Conservation (phyloP, 768 basidiomycete genomes). For the Leccinum boreale region DNA sequence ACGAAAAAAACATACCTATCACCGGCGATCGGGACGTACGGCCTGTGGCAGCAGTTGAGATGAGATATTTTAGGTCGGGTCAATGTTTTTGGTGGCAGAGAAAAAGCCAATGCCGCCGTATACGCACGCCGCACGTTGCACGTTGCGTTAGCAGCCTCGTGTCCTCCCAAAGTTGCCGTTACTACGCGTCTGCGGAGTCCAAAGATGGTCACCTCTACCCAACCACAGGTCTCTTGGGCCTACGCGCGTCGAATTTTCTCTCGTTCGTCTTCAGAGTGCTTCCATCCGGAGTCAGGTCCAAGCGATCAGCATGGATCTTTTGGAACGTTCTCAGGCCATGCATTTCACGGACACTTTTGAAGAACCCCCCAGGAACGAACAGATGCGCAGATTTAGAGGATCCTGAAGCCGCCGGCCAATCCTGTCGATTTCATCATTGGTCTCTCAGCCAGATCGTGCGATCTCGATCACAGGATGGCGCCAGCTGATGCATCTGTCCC, state of each 20-base stretch:
- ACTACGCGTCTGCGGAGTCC: conserved; percentile 18
- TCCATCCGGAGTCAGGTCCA: conserved; percentile 4
- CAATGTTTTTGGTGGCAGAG: conserved; percentile 3
- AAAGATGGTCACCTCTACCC: conserved; percentile 4
- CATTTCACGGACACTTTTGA: neutral
- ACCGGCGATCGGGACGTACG: neutral
- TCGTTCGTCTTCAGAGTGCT: neutral
- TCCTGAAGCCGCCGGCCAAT: conserved; percentile 15
- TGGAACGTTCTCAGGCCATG: conserved; percentile 11
- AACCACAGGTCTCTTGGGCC: neutral
- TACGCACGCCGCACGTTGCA: conserved; percentile 10
- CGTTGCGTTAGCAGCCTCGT: conserved; percentile 24
- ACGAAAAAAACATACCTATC: conserved; percentile 4
- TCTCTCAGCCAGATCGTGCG: conserved; percentile 16
- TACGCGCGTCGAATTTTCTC: neutral
- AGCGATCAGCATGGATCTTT: conserved; percentile 7
- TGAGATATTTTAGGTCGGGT: conserved; percentile 14
- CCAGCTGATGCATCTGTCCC: neutral
- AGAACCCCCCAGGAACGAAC: conserved; percentile 9
- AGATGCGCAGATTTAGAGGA: conserved; percentile 13
- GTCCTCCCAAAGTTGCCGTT: conserved; percentile 18
- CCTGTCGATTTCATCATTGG: conserved; percentile 14
- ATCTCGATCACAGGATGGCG: conserved; percentile 20
- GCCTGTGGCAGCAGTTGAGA: conserved; percentile 5
- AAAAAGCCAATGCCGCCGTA: conserved; percentile 14